A percentile compares a stretch with the other conserved stretches of the same genome.
These are phyloP conservation scores for Steccherinum ochraceum DNA, from an alignment of 768 basidiomycete species.

Conservation along the genomic window DNA sequence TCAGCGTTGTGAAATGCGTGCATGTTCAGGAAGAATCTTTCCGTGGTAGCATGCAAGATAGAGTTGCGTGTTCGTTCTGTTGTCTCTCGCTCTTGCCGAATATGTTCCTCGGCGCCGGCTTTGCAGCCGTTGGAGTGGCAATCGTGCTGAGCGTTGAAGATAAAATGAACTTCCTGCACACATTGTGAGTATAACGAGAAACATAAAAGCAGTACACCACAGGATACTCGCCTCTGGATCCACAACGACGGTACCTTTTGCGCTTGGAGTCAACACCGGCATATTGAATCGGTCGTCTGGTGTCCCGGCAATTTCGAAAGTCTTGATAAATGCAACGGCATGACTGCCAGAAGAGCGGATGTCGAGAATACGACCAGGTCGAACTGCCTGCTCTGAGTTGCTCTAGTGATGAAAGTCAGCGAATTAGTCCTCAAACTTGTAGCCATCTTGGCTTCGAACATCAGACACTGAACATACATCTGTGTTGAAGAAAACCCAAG, in stretches of 20 bases:
- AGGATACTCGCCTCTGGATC: background rate
- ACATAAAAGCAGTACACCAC: background rate
- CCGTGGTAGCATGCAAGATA: conserved; percentile 13
- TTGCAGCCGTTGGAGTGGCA: conserved; percentile 12
- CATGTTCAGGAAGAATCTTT: conserved; percentile 21
- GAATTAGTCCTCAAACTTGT: no score
- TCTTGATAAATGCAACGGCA: background rate
- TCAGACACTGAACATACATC: no score
- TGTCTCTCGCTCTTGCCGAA: conserved; percentile 16
- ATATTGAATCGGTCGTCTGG: conserved; percentile 3
- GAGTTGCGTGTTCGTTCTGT: conserved; percentile 9
- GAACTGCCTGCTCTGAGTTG: no score
- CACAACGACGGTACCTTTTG: background rate
- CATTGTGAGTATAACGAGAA: background rate
- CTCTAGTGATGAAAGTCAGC: no score
- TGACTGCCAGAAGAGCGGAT: no score
- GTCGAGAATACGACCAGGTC: no score
- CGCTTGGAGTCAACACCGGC: background rate
- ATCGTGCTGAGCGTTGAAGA: conserved; percentile 22
- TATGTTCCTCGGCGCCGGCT: conserved; percentile 4
- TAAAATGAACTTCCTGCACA: conserved; percentile 14
- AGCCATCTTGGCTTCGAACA: no score
- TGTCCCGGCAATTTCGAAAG: background rate
- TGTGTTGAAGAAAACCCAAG: background rate
- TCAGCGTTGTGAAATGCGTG: conserved; percentile 27